Conservation (phyloP, 805 yeast species). For the Nakazawaea wyomingensis region DNA sequence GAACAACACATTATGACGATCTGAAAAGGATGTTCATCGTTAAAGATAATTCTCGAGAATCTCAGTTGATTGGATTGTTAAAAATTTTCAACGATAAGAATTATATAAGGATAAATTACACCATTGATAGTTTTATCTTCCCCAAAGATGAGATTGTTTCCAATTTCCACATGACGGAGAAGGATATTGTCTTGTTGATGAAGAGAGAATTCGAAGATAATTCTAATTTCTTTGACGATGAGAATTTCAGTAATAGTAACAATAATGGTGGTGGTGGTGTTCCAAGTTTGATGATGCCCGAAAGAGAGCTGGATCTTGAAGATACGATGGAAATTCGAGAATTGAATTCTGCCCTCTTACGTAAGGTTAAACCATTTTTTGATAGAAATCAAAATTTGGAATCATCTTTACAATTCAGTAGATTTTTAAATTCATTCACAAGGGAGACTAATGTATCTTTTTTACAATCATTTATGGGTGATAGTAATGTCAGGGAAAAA, state of each 20-base stretch:
- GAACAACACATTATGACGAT: no score
- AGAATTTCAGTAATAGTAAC: no score
- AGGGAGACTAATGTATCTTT: slow-evolving; percentile 5
- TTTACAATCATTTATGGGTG: slow-evolving; percentile 5
- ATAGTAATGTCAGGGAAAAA: slow-evolving; percentile 8
- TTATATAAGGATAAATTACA: slow-evolving; percentile 14
- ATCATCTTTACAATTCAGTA: slow-evolving; percentile 7
- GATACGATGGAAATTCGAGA: slow-evolving; percentile 7
- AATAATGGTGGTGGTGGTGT: no score
- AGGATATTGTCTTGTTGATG: slow-evolving; percentile 27
- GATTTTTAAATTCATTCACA: slow-evolving; percentile 6
- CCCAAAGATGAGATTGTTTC: slow-evolving; percentile 31
- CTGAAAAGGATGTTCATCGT: slow-evolving; percentile 5
- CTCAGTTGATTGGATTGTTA: slow-evolving; percentile 19
- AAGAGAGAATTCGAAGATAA: slow-evolving; percentile 16
- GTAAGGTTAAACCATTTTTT: slow-evolving; percentile 9
- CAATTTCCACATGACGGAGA: slow-evolving; percentile 27
- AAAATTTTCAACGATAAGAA: slow-evolving; percentile 17
- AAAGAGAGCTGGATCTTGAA: slow-evolving; percentile 1
- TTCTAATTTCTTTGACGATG: neutral
- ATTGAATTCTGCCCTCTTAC: neutral
- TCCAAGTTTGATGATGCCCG: no score
- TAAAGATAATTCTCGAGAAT: slow-evolving; percentile 20
- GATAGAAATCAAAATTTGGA: slow-evolving; percentile 1
- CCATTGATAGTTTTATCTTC: slow-evolving; percentile 28